Evolutionary conservation across 768 basidiomycete species (phyloP).

Genomic region (Dentipellis sp.): DNA sequence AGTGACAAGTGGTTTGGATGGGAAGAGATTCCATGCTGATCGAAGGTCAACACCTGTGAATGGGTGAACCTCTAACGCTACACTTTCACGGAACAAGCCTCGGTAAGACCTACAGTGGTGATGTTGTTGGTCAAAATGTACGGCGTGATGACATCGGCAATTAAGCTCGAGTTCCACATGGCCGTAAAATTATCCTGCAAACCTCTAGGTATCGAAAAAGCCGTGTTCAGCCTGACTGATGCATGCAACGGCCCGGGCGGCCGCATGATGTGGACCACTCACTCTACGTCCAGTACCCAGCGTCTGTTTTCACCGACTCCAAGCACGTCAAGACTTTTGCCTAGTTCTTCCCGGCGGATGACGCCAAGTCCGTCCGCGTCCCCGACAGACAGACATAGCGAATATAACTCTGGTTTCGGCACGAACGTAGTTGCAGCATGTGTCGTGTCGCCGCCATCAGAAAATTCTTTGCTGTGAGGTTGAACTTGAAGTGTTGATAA

Average conservation of each 20-base stretch:
- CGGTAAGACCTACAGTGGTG: conserved; percentile 38
- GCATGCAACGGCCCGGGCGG: conserved; percentile 8
- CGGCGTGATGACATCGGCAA: conserved; percentile 48
- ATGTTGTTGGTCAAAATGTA: conserved; percentile 55
- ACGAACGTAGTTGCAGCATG: not conserved
- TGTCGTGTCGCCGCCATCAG: not conserved
- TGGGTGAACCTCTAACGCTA: conserved; percentile 5
- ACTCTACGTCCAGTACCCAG: conserved; percentile 67
- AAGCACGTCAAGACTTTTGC: conserved; percentile 53
- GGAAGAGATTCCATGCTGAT: conserved; percentile 61
- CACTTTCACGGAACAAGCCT: no score
- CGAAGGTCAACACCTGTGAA: conserved; percentile 79
- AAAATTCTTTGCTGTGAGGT: not conserved
- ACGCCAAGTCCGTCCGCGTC: conserved; percentile 72
- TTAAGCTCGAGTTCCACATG: conserved; percentile 50
- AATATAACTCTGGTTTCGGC: conserved; percentile 28
- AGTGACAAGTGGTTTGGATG: conserved; percentile 85
- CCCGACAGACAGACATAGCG: conserved; percentile 70
- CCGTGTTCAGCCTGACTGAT: not conserved
- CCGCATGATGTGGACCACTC: not conserved
- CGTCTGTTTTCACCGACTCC: conserved; percentile 49
- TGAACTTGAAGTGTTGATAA: conserved; percentile 1
- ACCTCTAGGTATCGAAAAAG: conserved; percentile 27
- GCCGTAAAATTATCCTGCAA: conserved; percentile 69
- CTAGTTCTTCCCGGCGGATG: conserved; percentile 48